Percentiles rank a stretch among this genome's conserved stretches.
These are phyloP conservation scores for Fusarium kyushuense DNA, from an alignment of 2,329 filamentous ascomycete species.

Conservation along the genomic window DNA sequence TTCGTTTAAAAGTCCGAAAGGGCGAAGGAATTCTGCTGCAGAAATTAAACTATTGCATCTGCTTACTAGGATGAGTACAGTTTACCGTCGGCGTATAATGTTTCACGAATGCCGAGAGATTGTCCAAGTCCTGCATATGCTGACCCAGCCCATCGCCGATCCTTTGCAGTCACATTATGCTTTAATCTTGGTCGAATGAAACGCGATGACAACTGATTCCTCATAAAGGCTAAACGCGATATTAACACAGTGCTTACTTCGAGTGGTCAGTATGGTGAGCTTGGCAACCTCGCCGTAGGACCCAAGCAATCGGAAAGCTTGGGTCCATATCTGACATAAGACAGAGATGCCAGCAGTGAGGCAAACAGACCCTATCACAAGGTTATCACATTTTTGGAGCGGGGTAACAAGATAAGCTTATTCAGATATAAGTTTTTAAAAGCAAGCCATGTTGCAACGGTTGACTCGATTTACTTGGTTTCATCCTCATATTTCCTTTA, in stretches of 20 bases:
- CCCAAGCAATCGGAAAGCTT: background rate
- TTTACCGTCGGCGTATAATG: background rate
- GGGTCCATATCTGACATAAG: background rate
- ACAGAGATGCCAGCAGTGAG: background rate
- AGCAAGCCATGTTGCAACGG: background rate
- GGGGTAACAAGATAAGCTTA: background rate
- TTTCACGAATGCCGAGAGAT: background rate
- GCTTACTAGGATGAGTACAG: background rate
- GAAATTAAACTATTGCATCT: rapidly evolving
- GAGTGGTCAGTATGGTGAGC: too few relatives aligned
- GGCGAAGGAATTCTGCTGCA: background rate
- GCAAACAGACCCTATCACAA: background rate
- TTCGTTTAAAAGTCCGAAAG: background rate
- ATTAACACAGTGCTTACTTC: background rate
- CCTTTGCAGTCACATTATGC: background rate
- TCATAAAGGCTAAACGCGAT: background rate
- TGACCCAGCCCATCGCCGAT: background rate
- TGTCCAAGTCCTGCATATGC: background rate
- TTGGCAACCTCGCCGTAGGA: background rate
- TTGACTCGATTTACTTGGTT: rapidly evolving
- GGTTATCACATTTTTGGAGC: too few relatives aligned
- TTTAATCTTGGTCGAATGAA: background rate
- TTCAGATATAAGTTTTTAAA: background rate
- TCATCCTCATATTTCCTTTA: background rate
- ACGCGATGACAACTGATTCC: background rate